Evolutionary conservation across 805 yeast genomes (phyloP), one percentile per base, ranked within the genome.

Genomic region (Komagataella mondaviorum): DNA sequence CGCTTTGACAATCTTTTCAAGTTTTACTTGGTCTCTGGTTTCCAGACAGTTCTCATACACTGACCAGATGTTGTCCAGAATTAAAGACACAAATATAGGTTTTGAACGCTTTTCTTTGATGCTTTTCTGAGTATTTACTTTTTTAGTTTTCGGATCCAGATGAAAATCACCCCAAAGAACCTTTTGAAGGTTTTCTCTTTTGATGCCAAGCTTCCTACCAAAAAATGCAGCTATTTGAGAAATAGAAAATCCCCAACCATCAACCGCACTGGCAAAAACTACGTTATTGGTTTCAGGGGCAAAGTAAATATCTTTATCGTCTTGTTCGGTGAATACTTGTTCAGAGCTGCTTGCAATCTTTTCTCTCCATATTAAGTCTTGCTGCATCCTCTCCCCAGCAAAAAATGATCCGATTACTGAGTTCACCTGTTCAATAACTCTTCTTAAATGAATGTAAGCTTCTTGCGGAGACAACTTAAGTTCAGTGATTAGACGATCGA

Each of bases 161-260:
- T 79, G 88, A 63, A 70, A 91, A 61, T 91, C 96, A 44, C 99
- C 99, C 98, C 98, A 93, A 4, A 93, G 71, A n/a, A 89, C 88
- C 60, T 86, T 85, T 53, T 83, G 83, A 47, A 93, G 72, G 51
- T 80, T 87, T 17, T 80, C 79, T 55, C 89, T 81, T 56, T 87
- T 85, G 57, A 91, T 84, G 0, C 96, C 96, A 17, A 91, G 70
- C 59, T 88, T 88, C 49, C 79, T 78, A 67, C 85, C 93, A 63
- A 88, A 88, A 39, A 93, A 80, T 52, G 85, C 82, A 6, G 96
- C 86, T 66, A 93, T 86, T 57, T 93, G 96, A 50, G 87, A 80
- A 49, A 93, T 73, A 46, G 88, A 85, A 65, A 93, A 93, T 1
- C 98, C 99, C 98, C 99, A 93, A 10, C 98, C 98, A 67, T 93